Evolutionary conservation across 208 protist genomes (phyloP).

Genomic region (Leishmania turanica): DNA sequence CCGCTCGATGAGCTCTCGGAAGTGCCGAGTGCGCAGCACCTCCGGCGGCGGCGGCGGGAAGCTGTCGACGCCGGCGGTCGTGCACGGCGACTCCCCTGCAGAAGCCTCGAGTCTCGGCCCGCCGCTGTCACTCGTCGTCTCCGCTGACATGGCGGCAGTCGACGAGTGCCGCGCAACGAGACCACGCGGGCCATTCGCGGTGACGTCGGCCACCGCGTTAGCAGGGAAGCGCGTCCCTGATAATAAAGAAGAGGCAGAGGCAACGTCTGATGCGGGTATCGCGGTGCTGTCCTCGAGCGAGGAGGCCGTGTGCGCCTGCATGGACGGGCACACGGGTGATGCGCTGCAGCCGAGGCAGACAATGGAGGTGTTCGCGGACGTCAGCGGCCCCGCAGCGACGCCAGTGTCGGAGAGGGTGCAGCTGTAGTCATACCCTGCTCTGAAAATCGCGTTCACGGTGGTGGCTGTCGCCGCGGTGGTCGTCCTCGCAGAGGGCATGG

Average conservation of each 20-base stretch:
- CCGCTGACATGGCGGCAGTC: neutral
- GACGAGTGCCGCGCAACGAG: neutral
- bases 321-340: constrained; percentile 28
- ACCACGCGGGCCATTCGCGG: neutral
- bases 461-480: neutral
- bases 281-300: neutral
- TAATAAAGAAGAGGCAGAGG: neutral
- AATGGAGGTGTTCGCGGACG: neutral
- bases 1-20: constrained; percentile 54
- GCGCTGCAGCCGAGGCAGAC: neutral
- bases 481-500: neutral
- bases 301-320: constrained; percentile 21
- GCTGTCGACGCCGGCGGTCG: neutral
- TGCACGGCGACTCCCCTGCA: constrained; percentile 4
- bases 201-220: neutral
- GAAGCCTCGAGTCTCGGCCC: constrained; percentile 1
- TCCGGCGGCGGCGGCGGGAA: constrained; percentile 8
- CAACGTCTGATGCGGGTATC: neutral
- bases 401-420: neutral
- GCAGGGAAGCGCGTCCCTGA: neutral
- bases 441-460: neutral
- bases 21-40: constrained; percentile 64
- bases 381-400: neutral
- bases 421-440: neutral
- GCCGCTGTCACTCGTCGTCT: constrained; percentile 2